phyloP scores from a whole-genome alignment of 176 grass and related monocot genomes.

The Thalia dealbata region DNA sequence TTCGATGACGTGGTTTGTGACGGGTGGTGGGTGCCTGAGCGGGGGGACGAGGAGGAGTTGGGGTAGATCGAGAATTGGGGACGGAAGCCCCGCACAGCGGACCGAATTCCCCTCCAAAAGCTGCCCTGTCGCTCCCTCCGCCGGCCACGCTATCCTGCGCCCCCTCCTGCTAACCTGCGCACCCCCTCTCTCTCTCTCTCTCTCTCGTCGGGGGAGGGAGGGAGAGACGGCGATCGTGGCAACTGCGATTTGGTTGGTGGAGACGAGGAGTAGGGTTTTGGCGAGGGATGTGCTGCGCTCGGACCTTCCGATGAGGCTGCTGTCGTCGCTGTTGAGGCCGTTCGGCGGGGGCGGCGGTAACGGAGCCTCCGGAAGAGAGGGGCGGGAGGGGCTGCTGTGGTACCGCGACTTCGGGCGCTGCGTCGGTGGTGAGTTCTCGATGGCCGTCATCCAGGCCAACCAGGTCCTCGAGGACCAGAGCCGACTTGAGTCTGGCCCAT shows the following conservation, averaged over 20 bases:
- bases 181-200: neutral
- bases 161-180: constrained; percentile 3
- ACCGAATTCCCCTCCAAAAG: constrained; percentile 4
- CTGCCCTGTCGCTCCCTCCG: constrained; percentile 23
- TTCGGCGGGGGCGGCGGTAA: constrained; percentile 17
- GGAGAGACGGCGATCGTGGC: neutral
- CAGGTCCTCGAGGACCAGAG: constrained; percentile 89
- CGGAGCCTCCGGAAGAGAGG: constrained; percentile 15
- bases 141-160: constrained; percentile 25
- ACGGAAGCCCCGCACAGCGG: neutral
- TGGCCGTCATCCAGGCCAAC: constrained; percentile 83
- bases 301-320: constrained; percentile 60
- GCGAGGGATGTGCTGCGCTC: constrained; percentile 84
- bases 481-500: constrained; percentile 57
- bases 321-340: constrained; percentile 50
- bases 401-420: constrained; percentile 52
- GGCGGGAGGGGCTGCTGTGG: constrained; percentile 60
- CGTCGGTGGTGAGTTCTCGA: constrained; percentile 53
- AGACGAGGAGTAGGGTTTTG: constrained; percentile 6
- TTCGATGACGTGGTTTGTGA: no score
- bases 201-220: neutral
- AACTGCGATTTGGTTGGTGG: neutral
- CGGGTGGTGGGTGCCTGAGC: neutral
- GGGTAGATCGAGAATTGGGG: neutral
- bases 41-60: neutral